Base-by-base conservation (phyloP, 495 filamentous ascomycete genomes). In the Lepraria neglecta region DNA sequence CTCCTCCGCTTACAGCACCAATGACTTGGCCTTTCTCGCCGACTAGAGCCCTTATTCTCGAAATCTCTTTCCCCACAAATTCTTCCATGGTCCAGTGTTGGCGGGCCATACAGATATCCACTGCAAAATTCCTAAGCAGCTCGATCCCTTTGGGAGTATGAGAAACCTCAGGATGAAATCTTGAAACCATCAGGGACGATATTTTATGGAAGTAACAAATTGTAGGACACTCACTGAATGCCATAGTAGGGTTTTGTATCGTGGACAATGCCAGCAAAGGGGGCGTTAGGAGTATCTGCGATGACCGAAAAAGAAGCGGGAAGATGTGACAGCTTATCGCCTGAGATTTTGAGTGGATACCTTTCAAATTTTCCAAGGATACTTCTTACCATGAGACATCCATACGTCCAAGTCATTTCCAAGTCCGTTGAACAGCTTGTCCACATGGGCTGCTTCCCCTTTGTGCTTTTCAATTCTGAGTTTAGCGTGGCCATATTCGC, bases 1-100 rank as follows among this genome's bases (percentile, higher is more conserved):
- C 94, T 68, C 94, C 94, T 65, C 94, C 94, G 62, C 84, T 90
- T 31, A 92, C 88, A 51, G 89, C 88, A 33, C 89, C 89, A 62
- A 96, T 82, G 15, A 96, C 92, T 69, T 92, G 91, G 0, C 82
- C 91, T 53, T 80, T 85, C 17, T 83, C 77, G 7, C 92, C 91
- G 42, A 97, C 92, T 15, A 92, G 74, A 4, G 82, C 74, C 42
- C 87, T 77, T 64, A 97, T 96, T 31, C 88, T 78, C 19, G 74
- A 72, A 67, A 96, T 87, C 70, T 94, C 89, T 65, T 87, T 80
- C 58, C 88, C 82, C 3, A 90, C 78, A 70, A 96, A 96, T 62
- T 82, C 79, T 30, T 77, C 75, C 91, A 96, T 96, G 3, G 80
- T 84, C 91, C 92, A 96, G 68, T 89, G 80, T 64, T 84, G 82